Evolutionary conservation across 345 rosid genomes (phyloP).

Genomic region (Trapa incisa): DNA sequence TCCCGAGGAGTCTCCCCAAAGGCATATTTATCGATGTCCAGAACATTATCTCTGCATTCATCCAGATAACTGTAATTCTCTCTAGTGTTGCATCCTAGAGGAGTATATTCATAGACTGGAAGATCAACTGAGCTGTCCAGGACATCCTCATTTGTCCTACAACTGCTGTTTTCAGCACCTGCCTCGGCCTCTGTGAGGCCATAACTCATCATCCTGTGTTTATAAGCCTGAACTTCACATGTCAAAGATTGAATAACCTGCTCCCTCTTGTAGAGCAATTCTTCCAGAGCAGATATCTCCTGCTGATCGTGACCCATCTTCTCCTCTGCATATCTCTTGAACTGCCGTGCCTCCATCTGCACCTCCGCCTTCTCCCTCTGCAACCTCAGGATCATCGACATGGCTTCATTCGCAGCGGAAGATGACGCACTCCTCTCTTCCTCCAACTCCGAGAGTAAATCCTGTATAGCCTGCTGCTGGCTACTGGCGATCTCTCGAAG

Average conservation of each 20-base stretch:
- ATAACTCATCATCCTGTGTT: constrained; percentile 86
- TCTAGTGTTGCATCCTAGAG: constrained; percentile 57
- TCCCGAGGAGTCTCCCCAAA: constrained; percentile 52
- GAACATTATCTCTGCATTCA: constrained; percentile 46
- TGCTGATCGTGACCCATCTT: constrained; percentile 84
- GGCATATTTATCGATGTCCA: constrained; percentile 64
- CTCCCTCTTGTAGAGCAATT: constrained; percentile 73
- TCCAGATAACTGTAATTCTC: constrained; percentile 29
- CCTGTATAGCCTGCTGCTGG: constrained; percentile 68
- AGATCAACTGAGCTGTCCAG: constrained; percentile 32
- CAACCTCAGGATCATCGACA: constrained; percentile 91
- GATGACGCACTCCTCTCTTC: constrained; percentile 92
- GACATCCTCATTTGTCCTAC: constrained; percentile 24
- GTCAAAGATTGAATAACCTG: constrained; percentile 67
- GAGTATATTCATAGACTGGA: constrained; percentile 55
- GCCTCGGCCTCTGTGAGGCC: constrained; percentile 59
- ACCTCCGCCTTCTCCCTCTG: constrained; percentile 92
- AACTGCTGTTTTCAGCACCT: constrained; percentile 40
- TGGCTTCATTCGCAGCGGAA: constrained; percentile 84
- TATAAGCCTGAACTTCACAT: constrained; percentile 73
- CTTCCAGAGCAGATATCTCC: constrained; percentile 59
- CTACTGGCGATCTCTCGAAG: constrained; percentile 60
- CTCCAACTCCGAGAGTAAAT: constrained; percentile 55
- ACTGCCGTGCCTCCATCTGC: constrained; percentile 86
- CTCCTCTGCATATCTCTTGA: constrained; percentile 79